These are phyloP conservation scores for Leishmania tropica DNA, from an alignment of 208 protist genomes.

Conservation along the genomic window DNA sequence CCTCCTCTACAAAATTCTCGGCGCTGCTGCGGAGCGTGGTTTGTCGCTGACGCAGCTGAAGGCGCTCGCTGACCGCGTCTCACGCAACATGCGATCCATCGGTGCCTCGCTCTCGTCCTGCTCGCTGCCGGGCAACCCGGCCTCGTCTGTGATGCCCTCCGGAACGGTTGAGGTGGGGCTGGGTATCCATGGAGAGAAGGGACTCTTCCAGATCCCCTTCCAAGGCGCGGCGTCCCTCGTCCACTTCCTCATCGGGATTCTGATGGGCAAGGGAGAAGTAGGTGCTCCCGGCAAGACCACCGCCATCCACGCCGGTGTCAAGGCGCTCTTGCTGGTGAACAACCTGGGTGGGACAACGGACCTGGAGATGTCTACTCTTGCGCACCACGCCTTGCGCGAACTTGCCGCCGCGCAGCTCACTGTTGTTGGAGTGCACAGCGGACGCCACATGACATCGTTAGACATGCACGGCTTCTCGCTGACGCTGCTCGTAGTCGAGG, in stretches of 20 bases:
- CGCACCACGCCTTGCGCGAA: conserved; percentile 32
- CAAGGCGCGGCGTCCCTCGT: conserved; percentile 34
- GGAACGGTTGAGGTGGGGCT: conserved; percentile 81
- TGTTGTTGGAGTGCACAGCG: conserved; percentile 62
- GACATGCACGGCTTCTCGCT: conserved; percentile 90
- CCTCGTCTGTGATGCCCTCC: conserved; percentile 42
- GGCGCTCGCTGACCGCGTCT: conserved; percentile 42
- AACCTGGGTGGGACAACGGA: conserved; percentile 85
- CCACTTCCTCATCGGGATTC: conserved; percentile 31
- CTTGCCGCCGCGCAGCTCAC: conserved; percentile 27
- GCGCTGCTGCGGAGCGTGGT: conserved; percentile 63
- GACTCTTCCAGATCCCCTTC: conserved; percentile 45
- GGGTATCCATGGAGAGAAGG: conserved; percentile 92
- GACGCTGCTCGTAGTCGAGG: conserved; percentile 54
- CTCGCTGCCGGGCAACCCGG: conserved; percentile 59
- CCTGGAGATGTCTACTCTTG: conserved; percentile 76
- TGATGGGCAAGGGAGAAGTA: conserved; percentile 27
- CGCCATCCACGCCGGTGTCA: conserved; percentile 17
- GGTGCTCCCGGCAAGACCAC: background rate
- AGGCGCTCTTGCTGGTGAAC: conserved; percentile 81
- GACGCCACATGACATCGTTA: conserved; percentile 86
- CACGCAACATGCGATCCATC: conserved; percentile 65
- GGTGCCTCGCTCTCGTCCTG: conserved; percentile 79
- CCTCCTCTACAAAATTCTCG: conserved; percentile 89
- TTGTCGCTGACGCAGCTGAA: conserved; percentile 54